Percentiles rank a stretch among this genome's conserved stretches.
Conservation (phyloP, 169 alveolate species). For the Eimeria necatrix region DNA sequence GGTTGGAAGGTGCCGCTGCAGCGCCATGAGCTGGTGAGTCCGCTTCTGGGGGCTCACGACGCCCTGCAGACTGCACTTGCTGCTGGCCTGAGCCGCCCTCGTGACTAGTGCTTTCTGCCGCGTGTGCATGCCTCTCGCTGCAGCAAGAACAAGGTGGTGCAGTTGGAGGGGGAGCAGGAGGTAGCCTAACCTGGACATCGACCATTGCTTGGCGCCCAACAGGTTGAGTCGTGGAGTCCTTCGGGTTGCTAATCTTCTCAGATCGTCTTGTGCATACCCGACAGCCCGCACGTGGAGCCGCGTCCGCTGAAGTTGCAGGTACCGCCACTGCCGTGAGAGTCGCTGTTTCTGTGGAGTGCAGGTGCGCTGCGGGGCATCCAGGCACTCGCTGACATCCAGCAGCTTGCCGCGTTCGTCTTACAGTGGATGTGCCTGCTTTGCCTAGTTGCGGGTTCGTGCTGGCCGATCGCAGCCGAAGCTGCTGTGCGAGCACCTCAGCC, state of each 20-base stretch:
- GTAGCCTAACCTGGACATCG: conserved; percentile 69
- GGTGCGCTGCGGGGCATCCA: not conserved
- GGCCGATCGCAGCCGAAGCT: not conserved
- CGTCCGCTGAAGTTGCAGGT: conserved; percentile 9
- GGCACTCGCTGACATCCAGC: not conserved
- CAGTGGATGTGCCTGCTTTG: not conserved
- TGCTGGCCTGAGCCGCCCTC: not conserved
- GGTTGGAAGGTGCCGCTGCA: too few relatives aligned
- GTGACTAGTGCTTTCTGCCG: not conserved
- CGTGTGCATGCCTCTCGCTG: conserved; percentile 9
- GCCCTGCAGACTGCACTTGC: conserved; percentile 8
- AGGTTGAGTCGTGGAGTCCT: not conserved
- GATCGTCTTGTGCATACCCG: not conserved
- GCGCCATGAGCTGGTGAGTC: not conserved
- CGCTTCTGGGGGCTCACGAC: not conserved
- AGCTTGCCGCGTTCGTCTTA: not conserved
- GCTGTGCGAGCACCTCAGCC: conserved; percentile 31
- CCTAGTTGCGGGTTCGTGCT: not conserved
- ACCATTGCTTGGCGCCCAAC: conserved; percentile 32
- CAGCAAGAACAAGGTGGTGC: not conserved
- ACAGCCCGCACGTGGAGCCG: conserved; percentile 32
- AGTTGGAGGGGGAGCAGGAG: not conserved
- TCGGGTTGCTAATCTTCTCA: not conserved
- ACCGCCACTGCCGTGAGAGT: conserved; percentile 45
- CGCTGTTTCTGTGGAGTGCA: conserved; percentile 8